These are phyloP conservation scores for Melastoma candidum DNA, from an alignment of 441 rosid genomes.

Conservation along the genomic window DNA sequence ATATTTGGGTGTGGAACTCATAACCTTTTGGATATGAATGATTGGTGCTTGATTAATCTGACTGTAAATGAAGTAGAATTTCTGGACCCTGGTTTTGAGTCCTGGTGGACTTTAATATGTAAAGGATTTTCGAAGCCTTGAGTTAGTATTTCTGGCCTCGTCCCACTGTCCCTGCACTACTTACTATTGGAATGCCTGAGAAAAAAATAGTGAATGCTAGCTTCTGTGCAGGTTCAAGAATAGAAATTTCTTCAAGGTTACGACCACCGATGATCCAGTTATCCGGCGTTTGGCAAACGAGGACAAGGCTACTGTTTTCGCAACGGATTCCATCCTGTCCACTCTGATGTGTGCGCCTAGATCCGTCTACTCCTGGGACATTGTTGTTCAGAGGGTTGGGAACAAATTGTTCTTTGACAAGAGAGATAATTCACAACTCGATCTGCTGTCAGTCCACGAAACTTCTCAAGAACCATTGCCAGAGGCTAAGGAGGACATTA, in stretches of 20 bases:
- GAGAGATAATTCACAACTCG: conserved; percentile 79
- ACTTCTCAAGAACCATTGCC: conserved; percentile 87
- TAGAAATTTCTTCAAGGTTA: conserved; percentile 78
- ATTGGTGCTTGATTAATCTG: too few species aligned
- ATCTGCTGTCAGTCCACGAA: conserved; percentile 76
- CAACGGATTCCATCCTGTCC: conserved; percentile 68
- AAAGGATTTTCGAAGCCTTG: too few species aligned
- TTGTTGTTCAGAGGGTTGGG: conserved; percentile 80
- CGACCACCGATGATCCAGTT: conserved; percentile 83
- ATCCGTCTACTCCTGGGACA: conserved; percentile 89
- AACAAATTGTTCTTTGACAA: conserved; percentile 80
- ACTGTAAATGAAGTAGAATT: too few species aligned
- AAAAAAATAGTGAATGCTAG: too few species aligned
- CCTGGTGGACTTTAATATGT: too few species aligned
- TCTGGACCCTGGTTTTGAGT: too few species aligned
- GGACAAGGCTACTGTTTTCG: conserved; percentile 83
- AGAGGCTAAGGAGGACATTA: conserved; percentile 83
- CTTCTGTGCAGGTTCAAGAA: conserved; percentile 39
- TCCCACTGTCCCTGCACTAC: too few species aligned
- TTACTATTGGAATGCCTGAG: too few species aligned
- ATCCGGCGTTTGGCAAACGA: conserved; percentile 73
- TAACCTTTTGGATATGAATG: too few species aligned
- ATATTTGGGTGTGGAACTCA: too few species aligned
- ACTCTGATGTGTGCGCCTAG: conserved; percentile 76
- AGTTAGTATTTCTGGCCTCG: too few species aligned